Conservation (phyloP, 805 yeast genomes). For the Metschnikowia chrysomelidarum region DNA sequence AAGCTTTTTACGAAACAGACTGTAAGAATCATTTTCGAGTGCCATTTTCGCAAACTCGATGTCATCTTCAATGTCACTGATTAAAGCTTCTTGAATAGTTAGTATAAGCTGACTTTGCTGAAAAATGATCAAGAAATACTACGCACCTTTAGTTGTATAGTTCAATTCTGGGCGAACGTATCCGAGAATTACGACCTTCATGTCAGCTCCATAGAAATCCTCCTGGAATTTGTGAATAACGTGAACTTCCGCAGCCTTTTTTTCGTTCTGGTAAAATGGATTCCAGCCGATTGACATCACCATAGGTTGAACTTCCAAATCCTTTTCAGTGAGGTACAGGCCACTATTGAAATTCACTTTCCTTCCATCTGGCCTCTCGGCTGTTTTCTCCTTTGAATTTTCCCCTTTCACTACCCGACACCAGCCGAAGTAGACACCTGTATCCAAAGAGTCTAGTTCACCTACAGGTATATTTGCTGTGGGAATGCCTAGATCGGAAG, state of each 20-base stretch:
- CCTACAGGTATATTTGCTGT: slow-evolving; percentile 85
- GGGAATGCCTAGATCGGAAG: slow-evolving; percentile 89
- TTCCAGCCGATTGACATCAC: slow-evolving; percentile 97
- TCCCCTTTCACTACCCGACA: slow-evolving; percentile 34
- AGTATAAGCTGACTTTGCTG: slow-evolving; percentile 14
- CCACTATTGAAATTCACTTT: slow-evolving; percentile 60
- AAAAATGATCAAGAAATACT: neutral
- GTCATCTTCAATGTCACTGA: slow-evolving; percentile 79
- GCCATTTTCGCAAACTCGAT: slow-evolving; percentile 61
- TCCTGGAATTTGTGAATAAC: slow-evolving; percentile 67
- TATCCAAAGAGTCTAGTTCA: slow-evolving; percentile 44
- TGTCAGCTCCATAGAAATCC: slow-evolving; percentile 79
- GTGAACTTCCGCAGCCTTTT: slow-evolving; percentile 85
- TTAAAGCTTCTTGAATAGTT: slow-evolving; percentile 64
- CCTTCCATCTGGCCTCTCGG: slow-evolving; percentile 21
- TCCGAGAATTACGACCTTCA: slow-evolving; percentile 74
- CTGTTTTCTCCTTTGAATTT: slow-evolving; percentile 7
- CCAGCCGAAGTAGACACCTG: slow-evolving; percentile 94
- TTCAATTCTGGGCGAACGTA: slow-evolving; percentile 88
- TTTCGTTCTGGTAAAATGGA: slow-evolving; percentile 79
- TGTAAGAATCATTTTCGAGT: slow-evolving; percentile 23
- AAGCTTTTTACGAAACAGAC: neutral
- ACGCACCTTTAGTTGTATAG: slow-evolving; percentile 61
- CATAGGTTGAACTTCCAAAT: slow-evolving; percentile 65
- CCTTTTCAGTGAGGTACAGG: slow-evolving; percentile 37